Evolutionary conservation across 169 alveolate species (phyloP), one percentile per base, ranked within the genome.

Genomic region (Plasmodium inui): DNA sequence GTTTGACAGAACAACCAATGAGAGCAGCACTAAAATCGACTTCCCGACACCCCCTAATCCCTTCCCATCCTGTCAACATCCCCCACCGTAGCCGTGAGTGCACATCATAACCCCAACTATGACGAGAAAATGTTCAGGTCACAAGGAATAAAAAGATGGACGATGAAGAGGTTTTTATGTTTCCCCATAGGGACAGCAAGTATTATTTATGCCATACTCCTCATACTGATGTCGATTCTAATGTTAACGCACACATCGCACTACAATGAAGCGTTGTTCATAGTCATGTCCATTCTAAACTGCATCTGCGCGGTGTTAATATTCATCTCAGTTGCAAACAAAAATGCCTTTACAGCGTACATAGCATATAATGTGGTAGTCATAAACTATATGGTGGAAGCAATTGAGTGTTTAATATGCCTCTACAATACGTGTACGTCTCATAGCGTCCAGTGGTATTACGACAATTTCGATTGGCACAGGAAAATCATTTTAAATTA

Each of bases 361-460:
- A 88, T 88, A 78, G 94, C 94, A 37, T 88, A 88, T 61, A 88
- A 88, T 79, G 81, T 88, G 44, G 94, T 88, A 17, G 53, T 88
- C 26, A 88, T 88, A 72, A 88, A 88, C 61, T 88, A 88, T 57
- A n/a, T 88, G n/a, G 88, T 88, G 44, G 94, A 88, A 41, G 94
- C 72, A 17, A 57, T 88, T 37, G 94, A 88, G 71, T 88, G 70
- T 78, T 78, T 88, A 28, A 72, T 88, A 34, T 88, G 94, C 37
- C 71, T 88, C n/a, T 88, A 88, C 71, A 70, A 88, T 46, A 88
- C 89, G 19, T 55, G 82, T 26, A 88, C 94, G 22, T 17, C 89
- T n/a, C 94, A 88, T 72, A 88, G 94, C 46, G 89, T 88, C 22
- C 94, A 88, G 55, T 88, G 94, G 94, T 88, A 88, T 61, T 88